phyloP scores from a whole-genome alignment of 345 rosid species.

The Eucalyptus shirleyi region DNA sequence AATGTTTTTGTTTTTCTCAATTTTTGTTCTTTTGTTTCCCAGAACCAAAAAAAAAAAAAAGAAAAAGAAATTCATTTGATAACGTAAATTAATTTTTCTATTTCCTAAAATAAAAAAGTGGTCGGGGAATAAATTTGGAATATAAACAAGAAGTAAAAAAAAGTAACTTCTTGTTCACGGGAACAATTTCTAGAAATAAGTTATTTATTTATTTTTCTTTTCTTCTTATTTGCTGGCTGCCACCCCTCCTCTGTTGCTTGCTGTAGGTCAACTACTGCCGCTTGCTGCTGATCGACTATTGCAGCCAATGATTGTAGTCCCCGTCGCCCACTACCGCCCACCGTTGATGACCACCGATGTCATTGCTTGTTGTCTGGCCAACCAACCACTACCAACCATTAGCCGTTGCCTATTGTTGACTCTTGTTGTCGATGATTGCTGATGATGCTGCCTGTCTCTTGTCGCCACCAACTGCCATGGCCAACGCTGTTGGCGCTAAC shows the following conservation, averaged over 20 bases:
- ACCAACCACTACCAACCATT: too few species aligned
- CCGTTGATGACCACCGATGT: rapidly evolving
- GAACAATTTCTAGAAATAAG: too few species aligned
- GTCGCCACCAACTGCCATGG: rapidly evolving
- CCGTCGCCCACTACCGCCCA: rapidly evolving
- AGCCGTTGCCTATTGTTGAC: rapidly evolving
- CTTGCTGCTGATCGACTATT: rapidly evolving
- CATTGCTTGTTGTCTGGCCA: rapidly evolving
- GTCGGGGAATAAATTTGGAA: rapidly evolving
- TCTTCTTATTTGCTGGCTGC: too few species aligned
- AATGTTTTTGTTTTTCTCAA: too few species aligned
- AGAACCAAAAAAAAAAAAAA: too few species aligned
- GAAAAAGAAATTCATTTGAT: rapidly evolving
- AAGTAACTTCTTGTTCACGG: rapidly evolving
- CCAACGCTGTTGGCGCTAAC: rapidly evolving
- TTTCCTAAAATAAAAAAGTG: too few species aligned
- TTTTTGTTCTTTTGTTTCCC: rapidly evolving
- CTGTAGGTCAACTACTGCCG: rapidly evolving
- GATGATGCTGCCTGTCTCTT: rapidly evolving
- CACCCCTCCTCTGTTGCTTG: rapidly evolving
- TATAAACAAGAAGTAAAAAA: too few species aligned
- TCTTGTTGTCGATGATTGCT: rapidly evolving
- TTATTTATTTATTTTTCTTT: too few species aligned
- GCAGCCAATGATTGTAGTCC: rapidly evolving
- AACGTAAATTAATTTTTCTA: too few species aligned